These are phyloP conservation scores for Typha latifolia DNA, from an alignment of 176 grass and related monocot species.

Conservation along the genomic window DNA sequence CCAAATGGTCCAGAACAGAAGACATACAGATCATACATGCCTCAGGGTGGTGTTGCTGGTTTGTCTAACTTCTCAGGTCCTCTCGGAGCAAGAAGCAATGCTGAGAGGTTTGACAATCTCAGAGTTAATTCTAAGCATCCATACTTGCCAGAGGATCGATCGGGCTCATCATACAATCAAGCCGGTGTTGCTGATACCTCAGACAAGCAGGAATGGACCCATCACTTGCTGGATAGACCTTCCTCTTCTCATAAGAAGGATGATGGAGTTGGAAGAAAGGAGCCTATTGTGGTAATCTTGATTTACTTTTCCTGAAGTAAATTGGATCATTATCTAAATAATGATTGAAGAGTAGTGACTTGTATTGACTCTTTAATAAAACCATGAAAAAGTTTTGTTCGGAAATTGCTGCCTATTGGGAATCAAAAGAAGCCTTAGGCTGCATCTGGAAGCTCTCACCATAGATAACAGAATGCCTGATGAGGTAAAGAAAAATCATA, in stretches of 20 bases:
- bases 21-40: conserved; percentile 39
- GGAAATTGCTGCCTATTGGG: too few species aligned
- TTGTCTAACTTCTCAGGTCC: conserved; percentile 41
- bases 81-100: conserved; percentile 44
- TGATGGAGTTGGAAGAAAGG: conserved; percentile 44
- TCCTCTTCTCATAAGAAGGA: conserved; percentile 88
- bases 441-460: too few species aligned
- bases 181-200: conserved; percentile 30
- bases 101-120: conserved; percentile 57
- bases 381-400: too few species aligned
- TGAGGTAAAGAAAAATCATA: too few species aligned
- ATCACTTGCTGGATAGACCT: conserved; percentile 69
- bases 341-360: background rate
- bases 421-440: too few species aligned
- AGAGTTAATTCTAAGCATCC: conserved; percentile 46
- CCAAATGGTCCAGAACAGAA: conserved; percentile 44
- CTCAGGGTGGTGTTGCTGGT: conserved; percentile 39
- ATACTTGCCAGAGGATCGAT: conserved; percentile 46
- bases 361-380: too few species aligned
- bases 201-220: conserved; percentile 48
- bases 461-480: too few species aligned
- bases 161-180: conserved; percentile 55
- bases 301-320: background rate
- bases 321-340: background rate
- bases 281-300: conserved; percentile 40